These are phyloP conservation scores for Paecilomyces sp. DNA, from an alignment of 2,329 filamentous ascomycete species.

Conservation along the genomic window DNA sequence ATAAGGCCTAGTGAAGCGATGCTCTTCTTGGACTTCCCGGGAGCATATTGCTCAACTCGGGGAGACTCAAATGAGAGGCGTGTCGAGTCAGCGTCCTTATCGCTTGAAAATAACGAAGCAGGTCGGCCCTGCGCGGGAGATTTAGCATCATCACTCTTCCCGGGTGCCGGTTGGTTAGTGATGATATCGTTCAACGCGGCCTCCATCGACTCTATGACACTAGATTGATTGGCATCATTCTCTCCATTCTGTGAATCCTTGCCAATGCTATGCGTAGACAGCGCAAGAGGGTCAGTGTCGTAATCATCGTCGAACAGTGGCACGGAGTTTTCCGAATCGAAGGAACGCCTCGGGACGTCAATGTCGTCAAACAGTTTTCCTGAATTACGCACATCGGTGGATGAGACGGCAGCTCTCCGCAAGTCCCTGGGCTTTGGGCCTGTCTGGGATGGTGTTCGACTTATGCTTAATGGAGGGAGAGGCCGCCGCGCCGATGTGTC, in stretches of 20 bases:
- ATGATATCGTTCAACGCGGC: conserved; percentile 87
- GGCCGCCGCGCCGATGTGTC: conserved; percentile 30
- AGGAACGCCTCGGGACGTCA: conserved; percentile 53
- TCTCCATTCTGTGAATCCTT: conserved; percentile 56
- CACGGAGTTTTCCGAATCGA: conserved; percentile 57
- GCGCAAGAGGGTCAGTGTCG: conserved; percentile 60
- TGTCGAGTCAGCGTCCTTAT: conserved; percentile 53
- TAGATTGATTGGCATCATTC: conserved; percentile 55
- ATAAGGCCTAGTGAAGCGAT: conserved; percentile 87
- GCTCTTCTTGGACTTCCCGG: conserved; percentile 64
- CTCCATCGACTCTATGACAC: conserved; percentile 88
- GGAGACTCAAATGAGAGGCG: conserved; percentile 56
- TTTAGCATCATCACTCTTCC: conserved; percentile 28
- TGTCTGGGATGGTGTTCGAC: conserved; percentile 42
- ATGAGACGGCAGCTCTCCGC: conserved; percentile 53
- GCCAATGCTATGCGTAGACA: conserved; percentile 75
- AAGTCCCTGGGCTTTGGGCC: conserved; percentile 45
- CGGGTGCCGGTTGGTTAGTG: conserved; percentile 58
- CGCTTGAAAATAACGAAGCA: conserved; percentile 45
- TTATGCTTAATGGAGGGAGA: conserved; percentile 34
- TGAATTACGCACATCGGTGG: conserved; percentile 49
- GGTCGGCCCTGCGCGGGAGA: conserved; percentile 27
- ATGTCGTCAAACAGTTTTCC: conserved; percentile 39
- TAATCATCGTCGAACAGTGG: conserved; percentile 76
- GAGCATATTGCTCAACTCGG: conserved; percentile 34